Base-by-base conservation (phyloP, 805 yeast species). In the Yarrowia sp. region DNA sequence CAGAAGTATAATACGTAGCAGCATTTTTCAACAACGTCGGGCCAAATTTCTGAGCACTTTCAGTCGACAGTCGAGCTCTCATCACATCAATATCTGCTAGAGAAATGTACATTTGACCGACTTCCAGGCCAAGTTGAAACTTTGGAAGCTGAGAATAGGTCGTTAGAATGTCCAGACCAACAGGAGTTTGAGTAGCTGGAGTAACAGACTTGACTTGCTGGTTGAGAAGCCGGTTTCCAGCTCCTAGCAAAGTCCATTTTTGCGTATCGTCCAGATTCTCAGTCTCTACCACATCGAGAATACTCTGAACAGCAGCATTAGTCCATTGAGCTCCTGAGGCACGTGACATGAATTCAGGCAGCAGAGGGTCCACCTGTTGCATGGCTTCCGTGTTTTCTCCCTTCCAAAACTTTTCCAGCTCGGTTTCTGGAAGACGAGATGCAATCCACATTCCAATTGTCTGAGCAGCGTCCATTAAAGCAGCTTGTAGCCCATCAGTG, bases 41-140 rank as follows among this genome's bases (percentile, higher is more conserved):
- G 3, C 17, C 22, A 41, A 55, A 55, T 38, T 55, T 55, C 1
- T 39, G 11, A 1, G 61, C 61, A 13, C 38, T n/a, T 11, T 55
- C 61, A 0, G 61, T 55, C 7, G 31, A 15, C 31, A 55, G 39
- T 3, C 47, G 18, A 8, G 61, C 45, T 15, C 61, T 0, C 61
- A 38, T n/a, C 2, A 55, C 61, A n/a, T 55, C 61, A 2, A 55
- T 17, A 13, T 55, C 61, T 0, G 35, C 61, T 38, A 55, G 8
- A 8, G 61, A 39, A 28, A 55, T 39, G 47, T 55, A 55, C 61
- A 55, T 55, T 41, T 55, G 61, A 5, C 61, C 61, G 31, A 41
- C 28, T 41, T 55, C 61, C 0, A 55, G 47, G 8, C 61, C 61
- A 15, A 31, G 32, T 11, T 55, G 61, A 11, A 55, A 55, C 15